Percentiles rank a stretch among this genome's conserved stretches.
These are phyloP conservation scores for Kuraishia borneana DNA, from an alignment of 805 yeast species.

Conservation along the genomic window DNA sequence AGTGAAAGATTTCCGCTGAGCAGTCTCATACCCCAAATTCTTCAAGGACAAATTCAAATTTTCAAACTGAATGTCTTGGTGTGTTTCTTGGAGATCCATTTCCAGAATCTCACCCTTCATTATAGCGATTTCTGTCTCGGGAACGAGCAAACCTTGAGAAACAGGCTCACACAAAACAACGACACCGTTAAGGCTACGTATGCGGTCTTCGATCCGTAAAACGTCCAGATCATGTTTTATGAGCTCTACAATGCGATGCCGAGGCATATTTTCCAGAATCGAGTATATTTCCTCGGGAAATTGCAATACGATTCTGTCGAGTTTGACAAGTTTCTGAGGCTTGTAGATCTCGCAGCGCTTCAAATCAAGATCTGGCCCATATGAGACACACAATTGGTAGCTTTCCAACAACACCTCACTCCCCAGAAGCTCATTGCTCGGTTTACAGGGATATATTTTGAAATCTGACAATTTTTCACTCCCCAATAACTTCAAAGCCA, in stretches of 20 bases:
- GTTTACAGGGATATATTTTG: background rate
- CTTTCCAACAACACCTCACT: background rate
- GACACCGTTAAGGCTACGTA: slow-evolving; percentile 33
- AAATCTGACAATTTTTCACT: background rate
- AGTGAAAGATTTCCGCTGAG: too few species aligned
- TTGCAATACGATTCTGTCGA: slow-evolving; percentile 27
- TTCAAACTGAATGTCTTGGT: background rate
- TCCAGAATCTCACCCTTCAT: slow-evolving; percentile 19
- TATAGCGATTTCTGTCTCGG: slow-evolving; percentile 41
- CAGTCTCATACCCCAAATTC: background rate
- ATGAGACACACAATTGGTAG: background rate
- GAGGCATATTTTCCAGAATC: slow-evolving; percentile 24
- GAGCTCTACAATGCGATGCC: slow-evolving; percentile 17
- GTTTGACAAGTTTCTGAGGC: slow-evolving; percentile 14
- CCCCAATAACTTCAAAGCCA: background rate
- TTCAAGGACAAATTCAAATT: slow-evolving; percentile 1
- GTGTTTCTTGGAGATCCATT: slow-evolving; percentile 4
- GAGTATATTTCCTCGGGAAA: slow-evolving; percentile 37
- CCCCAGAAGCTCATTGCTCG: background rate
- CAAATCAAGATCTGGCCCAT: slow-evolving; percentile 30
- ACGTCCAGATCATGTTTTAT: slow-evolving; percentile 22
- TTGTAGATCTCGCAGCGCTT: slow-evolving; percentile 25
- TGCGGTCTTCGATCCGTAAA: slow-evolving; percentile 27
- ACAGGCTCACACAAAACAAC: slow-evolving; percentile 63
- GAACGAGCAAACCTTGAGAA: slow-evolving; percentile 47